Percentiles rank a stretch among this genome's conserved stretches.
Conservation (phyloP, 2,329 filamentous ascomycete species). For the Penicillium sp. region DNA sequence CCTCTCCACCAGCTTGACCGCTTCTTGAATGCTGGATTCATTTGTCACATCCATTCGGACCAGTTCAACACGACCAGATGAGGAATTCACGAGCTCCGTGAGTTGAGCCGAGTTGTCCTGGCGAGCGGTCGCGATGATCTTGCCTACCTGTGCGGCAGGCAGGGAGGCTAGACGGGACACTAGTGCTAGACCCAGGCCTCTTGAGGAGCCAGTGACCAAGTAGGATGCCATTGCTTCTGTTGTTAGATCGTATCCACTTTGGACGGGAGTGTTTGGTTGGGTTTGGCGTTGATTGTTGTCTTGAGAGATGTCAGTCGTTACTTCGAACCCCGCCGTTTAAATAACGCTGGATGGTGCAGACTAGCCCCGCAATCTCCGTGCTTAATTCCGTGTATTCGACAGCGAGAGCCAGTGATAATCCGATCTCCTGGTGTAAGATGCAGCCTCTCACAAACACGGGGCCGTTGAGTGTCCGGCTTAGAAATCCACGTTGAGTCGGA, state of each 20-base stretch:
- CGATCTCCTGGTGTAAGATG: too few species aligned
- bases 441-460: not conserved
- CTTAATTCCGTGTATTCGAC: not conserved
- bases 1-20: conserved; percentile 38
- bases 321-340: not conserved
- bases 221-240: conserved; percentile 42
- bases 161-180: conserved; percentile 35
- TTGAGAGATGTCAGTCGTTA: not conserved
- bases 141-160: conserved; percentile 40
- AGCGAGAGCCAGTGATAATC: not conserved
- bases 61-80: conserved; percentile 40
- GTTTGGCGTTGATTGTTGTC: not conserved
- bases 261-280: not conserved
- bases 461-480: not conserved
- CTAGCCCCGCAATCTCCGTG: not conserved
- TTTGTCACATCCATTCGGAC: conserved; percentile 47
- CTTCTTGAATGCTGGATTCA: conserved; percentile 39
- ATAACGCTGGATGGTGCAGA: not conserved
- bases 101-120: conserved; percentile 38
- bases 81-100: conserved; percentile 39
- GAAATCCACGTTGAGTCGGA: not conserved
- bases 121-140: conserved; percentile 49
- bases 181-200: conserved; percentile 45
- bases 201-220: conserved; percentile 42
- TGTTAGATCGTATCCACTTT: not conserved